Conservation (phyloP, 805 yeast species). For the Saturnispora saitoi region DNA sequence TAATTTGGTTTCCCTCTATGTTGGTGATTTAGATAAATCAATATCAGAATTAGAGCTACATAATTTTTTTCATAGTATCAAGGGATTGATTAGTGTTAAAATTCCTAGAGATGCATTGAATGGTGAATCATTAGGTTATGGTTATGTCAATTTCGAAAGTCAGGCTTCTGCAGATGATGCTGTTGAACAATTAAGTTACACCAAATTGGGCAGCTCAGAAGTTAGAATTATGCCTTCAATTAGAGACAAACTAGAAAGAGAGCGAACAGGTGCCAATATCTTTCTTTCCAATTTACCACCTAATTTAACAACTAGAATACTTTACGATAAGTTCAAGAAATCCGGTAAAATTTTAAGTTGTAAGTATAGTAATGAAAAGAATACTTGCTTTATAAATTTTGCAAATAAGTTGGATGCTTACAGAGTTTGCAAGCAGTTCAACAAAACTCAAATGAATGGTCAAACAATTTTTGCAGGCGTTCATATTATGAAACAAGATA, state of each 20-base stretch:
- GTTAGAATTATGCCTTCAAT: slow-evolving; percentile 49
- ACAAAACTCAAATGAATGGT: slow-evolving; percentile 20
- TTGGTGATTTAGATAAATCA: slow-evolving; percentile 49
- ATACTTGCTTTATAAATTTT: slow-evolving; percentile 34
- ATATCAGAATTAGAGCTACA: slow-evolving; percentile 43
- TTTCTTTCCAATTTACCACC: slow-evolving; percentile 39
- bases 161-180: slow-evolving; percentile 47
- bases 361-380: slow-evolving; percentile 20
- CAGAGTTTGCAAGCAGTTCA: slow-evolving; percentile 27
- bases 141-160: slow-evolving; percentile 54
- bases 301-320: slow-evolving; percentile 23
- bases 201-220: slow-evolving; percentile 32
- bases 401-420: slow-evolving; percentile 30
- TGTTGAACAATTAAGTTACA: slow-evolving; percentile 48
- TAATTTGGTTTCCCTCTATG: slow-evolving; percentile 36
- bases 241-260: slow-evolving; percentile 34
- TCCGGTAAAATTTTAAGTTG: slow-evolving; percentile 27
- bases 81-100: slow-evolving; percentile 48
- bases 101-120: slow-evolving; percentile 47
- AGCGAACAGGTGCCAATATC: slow-evolving; percentile 41
- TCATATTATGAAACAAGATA: slow-evolving; percentile 24
- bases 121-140: slow-evolving; percentile 60
- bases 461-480: slow-evolving; percentile 22
- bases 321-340: slow-evolving; percentile 24
- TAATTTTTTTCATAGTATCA: slow-evolving; percentile 34